These are phyloP conservation scores for Neltuma alba DNA, from an alignment of 306 rosid genomes.

Conservation along the genomic window DNA sequence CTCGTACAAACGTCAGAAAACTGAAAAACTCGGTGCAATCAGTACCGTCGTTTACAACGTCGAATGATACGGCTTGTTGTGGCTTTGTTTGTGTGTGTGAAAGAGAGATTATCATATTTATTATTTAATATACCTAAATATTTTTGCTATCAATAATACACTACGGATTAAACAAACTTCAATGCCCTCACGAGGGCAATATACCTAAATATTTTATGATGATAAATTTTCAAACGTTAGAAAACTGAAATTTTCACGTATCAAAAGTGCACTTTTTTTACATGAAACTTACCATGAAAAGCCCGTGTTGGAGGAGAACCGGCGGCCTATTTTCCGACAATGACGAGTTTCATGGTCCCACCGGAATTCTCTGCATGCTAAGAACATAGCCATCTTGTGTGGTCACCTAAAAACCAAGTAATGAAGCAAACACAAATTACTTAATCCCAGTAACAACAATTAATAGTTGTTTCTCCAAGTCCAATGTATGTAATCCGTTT, in stretches of 20 bases:
- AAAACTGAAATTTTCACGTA: neutral
- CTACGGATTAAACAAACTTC: too few species aligned
- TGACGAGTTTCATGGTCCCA: conserved; percentile 36
- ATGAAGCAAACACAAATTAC: neutral
- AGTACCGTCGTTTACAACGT: too few species aligned
- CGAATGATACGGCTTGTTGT: too few species aligned
- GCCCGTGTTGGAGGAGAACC: conserved; percentile 74
- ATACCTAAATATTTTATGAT: too few species aligned
- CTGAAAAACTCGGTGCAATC: too few species aligned
- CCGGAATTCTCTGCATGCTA: conserved; percentile 63
- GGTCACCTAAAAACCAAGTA: conserved; percentile 53
- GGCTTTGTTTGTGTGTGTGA: too few species aligned
- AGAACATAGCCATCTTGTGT: conserved; percentile 72
- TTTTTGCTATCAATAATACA: too few species aligned
- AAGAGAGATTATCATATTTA: too few species aligned
- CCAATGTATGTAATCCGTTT: too few species aligned
- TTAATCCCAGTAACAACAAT: neutral
- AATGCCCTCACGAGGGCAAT: too few species aligned
- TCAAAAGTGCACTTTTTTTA: neutral
- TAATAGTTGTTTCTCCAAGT: neutral
- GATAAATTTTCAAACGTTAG: neutral
- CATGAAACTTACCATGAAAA: conserved; percentile 56
- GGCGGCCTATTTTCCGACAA: conserved; percentile 40
- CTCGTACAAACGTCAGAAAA: too few species aligned
- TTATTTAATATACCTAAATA: too few species aligned